Conservation (phyloP, 805 yeast genomes). For the Vanderwaltozyma polyspora region DNA sequence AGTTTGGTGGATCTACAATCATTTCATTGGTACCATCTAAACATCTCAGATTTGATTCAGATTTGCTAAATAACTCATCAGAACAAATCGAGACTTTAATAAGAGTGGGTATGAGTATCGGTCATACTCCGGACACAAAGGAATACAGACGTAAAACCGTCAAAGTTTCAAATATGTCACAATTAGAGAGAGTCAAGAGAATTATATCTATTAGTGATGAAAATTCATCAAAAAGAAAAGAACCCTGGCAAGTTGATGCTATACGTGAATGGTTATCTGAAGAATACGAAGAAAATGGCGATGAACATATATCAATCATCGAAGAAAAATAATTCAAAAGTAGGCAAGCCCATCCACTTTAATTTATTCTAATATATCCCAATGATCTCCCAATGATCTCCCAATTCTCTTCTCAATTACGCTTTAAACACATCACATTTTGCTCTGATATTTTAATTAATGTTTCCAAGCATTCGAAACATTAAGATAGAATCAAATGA, state of each 20-base stretch:
- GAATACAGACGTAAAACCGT: constrained; percentile 41
- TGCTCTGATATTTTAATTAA: no score
- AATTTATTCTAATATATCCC: no score
- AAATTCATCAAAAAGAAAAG: constrained; percentile 11
- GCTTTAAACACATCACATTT: no score
- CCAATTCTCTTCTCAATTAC: no score
- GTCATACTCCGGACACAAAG: constrained; percentile 45
- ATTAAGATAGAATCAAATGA: no score
- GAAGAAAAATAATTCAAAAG: no score
- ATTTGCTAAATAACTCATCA: constrained; percentile 55
- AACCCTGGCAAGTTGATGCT: constrained; percentile 22
- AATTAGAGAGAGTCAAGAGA: constrained; percentile 22
- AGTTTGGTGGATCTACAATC: constrained; percentile 91
- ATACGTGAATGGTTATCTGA: constrained; percentile 9
- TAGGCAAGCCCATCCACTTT: no score
- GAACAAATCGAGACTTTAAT: constrained; percentile 72
- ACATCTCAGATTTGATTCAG: constrained; percentile 55
- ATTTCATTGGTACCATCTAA: constrained; percentile 49
- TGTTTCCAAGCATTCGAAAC: no score
- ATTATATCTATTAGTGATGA: constrained; percentile 20
- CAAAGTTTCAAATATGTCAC: constrained; percentile 18
- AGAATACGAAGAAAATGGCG: constrained; percentile 1
- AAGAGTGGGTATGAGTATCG: constrained; percentile 85
- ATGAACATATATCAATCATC: neutral
- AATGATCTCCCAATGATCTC: no score